phyloP scores from a whole-genome alignment of 2,329 filamentous ascomycete species.

The Venturia carpophila region DNA sequence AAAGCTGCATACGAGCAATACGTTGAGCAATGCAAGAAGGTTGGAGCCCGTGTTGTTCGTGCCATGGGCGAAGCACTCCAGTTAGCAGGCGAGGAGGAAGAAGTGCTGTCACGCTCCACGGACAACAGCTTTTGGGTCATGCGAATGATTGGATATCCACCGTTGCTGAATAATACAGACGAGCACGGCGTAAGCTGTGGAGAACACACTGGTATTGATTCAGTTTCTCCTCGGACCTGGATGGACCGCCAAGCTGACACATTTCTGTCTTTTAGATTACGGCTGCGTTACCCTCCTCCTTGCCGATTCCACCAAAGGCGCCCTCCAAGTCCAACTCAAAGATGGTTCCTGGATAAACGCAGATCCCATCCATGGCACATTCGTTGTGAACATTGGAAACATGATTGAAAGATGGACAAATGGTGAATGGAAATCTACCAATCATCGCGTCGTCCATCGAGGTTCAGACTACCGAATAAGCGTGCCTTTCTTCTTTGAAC shows the following conservation, averaged over 20 bases:
- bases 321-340: constrained; percentile 38
- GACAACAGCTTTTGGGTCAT: constrained; percentile 34
- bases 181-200: constrained; percentile 32
- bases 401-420: constrained; percentile 42
- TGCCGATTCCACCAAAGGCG: constrained; percentile 36
- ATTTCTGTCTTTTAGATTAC: constrained; percentile 33
- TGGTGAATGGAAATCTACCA: constrained; percentile 36
- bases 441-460: constrained; percentile 40
- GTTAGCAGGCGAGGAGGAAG: constrained; percentile 27
- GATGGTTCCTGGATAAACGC: constrained; percentile 39
- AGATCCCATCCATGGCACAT: constrained; percentile 37
- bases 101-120: constrained; percentile 30
- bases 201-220: constrained; percentile 24
- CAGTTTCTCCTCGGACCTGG: neutral
- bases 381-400: constrained; percentile 45
- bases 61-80: constrained; percentile 34
- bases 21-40: constrained; percentile 25
- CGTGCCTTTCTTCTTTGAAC: constrained; percentile 45
- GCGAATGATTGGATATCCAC: constrained; percentile 35
- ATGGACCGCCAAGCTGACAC: neutral
- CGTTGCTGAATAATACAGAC: constrained; percentile 19
- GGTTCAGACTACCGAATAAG: constrained; percentile 33
- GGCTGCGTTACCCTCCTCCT: constrained; percentile 42
- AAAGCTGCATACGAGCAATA: constrained; percentile 29
- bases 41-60: constrained; percentile 30